Conservation (phyloP, 2,329 filamentous ascomycete species). For the Fusarium drepaniforme region DNA sequence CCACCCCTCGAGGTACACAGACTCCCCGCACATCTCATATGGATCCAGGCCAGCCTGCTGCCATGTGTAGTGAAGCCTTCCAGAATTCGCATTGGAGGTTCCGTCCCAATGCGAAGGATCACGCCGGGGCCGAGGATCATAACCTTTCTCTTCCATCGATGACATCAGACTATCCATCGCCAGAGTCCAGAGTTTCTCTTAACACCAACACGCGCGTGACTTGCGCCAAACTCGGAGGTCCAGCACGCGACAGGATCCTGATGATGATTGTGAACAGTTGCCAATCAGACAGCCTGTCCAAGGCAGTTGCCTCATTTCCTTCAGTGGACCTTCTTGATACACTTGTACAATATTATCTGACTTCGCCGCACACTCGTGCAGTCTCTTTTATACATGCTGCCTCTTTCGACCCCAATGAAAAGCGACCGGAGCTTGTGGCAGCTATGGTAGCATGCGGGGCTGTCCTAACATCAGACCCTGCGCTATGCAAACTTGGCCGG, state of each 20-base stretch:
- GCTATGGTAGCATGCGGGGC: conserved; percentile 53
- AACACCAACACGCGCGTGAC: conserved; percentile 34
- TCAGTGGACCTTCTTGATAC: conserved; percentile 53
- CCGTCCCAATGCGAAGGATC: conserved; percentile 46
- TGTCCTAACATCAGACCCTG: conserved; percentile 50
- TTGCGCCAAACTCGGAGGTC: conserved; percentile 28
- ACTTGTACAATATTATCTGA: conserved; percentile 53
- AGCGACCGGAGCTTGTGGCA: conserved; percentile 51
- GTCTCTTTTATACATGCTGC: conserved; percentile 52
- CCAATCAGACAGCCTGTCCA: conserved; percentile 39
- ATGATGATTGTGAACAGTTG: conserved; percentile 46
- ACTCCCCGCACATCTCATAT: conserved; percentile 14
- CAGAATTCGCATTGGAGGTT: conserved; percentile 47
- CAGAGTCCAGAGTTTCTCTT: conserved; percentile 39
- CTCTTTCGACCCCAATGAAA: conserved; percentile 51
- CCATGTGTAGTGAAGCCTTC: conserved; percentile 41
- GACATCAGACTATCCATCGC: conserved; percentile 32
- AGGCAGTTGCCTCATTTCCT: conserved; percentile 53
- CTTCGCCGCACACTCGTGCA: conserved; percentile 40
- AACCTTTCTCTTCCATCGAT: conserved; percentile 46
- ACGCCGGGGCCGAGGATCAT: conserved; percentile 47
- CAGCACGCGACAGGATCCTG: conserved; percentile 46
- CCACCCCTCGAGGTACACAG: conserved; percentile 19
- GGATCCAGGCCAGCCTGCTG: conserved; percentile 29
- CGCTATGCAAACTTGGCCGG: conserved; percentile 54